Percentiles rank a stretch among this genome's conserved stretches.
Evolutionary conservation across 2,329 filamentous ascomycete species (phyloP).

Genomic region (Decorospora gaudefroyi): DNA sequence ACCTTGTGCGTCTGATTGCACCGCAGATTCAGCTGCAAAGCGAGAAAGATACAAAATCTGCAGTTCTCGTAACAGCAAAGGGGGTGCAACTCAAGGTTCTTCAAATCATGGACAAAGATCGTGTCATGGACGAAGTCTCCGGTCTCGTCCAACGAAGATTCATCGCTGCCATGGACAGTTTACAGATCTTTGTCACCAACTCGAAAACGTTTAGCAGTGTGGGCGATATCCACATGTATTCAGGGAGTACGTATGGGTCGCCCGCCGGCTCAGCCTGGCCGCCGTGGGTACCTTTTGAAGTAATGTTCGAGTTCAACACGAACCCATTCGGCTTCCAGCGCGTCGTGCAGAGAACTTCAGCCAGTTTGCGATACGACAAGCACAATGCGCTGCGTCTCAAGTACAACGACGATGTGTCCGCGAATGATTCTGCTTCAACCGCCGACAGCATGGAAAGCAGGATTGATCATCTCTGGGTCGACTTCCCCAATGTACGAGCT

Average conservation of each 20-base stretch:
- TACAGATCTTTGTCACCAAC: slow-evolving; percentile 97
- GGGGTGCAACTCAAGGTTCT: slow-evolving; percentile 98
- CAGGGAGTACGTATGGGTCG: slow-evolving; percentile 89
- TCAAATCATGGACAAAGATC: slow-evolving; percentile 95
- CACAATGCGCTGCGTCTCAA: slow-evolving; percentile 97
- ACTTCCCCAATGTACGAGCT: slow-evolving; percentile 92
- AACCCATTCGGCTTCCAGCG: slow-evolving; percentile 98
- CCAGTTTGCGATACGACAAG: slow-evolving; percentile 92
- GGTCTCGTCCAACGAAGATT: slow-evolving; percentile 94
- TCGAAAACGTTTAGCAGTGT: slow-evolving; percentile 84
- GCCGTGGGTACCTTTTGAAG: slow-evolving; percentile 96
- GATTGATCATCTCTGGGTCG: slow-evolving; percentile 96
- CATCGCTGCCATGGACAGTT: slow-evolving; percentile 92
- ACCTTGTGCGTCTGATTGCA: slow-evolving; percentile 91
- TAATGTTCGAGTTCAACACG: slow-evolving; percentile 94
- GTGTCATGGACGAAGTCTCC: slow-evolving; percentile 89
- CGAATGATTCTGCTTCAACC: slow-evolving; percentile 57
- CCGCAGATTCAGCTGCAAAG: slow-evolving; percentile 98
- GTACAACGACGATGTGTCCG: slow-evolving; percentile 90
- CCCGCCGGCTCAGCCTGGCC: slow-evolving; percentile 87
- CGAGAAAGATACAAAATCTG: slow-evolving; percentile 95
- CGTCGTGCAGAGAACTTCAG: slow-evolving; percentile 95
- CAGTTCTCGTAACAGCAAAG: slow-evolving; percentile 95
- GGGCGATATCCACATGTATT: slow-evolving; percentile 87
- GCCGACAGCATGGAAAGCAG: slow-evolving; percentile 69